phyloP scores from a whole-genome alignment of 495 filamentous ascomycete species.

The Podospora tetraspora region DNA sequence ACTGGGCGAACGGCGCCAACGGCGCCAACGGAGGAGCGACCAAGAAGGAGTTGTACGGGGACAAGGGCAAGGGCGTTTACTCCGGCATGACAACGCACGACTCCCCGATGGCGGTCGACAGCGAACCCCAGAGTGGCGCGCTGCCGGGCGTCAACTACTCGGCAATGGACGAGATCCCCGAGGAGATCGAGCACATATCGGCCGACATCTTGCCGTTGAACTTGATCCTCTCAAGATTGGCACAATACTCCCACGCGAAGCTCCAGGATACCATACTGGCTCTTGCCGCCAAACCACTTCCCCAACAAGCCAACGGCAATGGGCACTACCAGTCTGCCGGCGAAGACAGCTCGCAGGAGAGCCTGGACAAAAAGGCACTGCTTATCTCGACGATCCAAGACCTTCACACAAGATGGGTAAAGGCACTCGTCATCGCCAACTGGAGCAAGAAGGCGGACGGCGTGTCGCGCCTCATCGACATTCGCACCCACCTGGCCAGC shows the following conservation, averaged over 20 bases:
- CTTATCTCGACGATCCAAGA: slow-evolving; percentile 65
- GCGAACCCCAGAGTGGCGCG: slow-evolving; percentile 6
- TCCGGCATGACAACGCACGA: slow-evolving; percentile 25
- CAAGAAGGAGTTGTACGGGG: slow-evolving; percentile 18
- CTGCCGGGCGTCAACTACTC: slow-evolving; percentile 18
- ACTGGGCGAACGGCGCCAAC: slow-evolving; percentile 38
- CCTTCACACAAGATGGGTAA: slow-evolving; percentile 65
- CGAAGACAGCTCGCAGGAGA: slow-evolving; percentile 59
- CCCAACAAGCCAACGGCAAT: slow-evolving; percentile 50
- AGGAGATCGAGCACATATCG: slow-evolving; percentile 76
- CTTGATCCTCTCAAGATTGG: slow-evolving; percentile 65
- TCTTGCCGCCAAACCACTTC: slow-evolving; percentile 59
- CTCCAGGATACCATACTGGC: slow-evolving; percentile 64
- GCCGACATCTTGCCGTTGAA: slow-evolving; percentile 66
- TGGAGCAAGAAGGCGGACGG: slow-evolving; percentile 77
- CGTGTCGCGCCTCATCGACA: slow-evolving; percentile 78
- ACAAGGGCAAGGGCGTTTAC: slow-evolving; percentile 23
- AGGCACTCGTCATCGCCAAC: slow-evolving; percentile 77
- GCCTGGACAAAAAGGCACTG: slow-evolving; percentile 70
- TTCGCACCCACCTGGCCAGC: slow-evolving; percentile 63
- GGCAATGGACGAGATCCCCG: slow-evolving; percentile 52
- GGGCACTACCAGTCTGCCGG: slow-evolving; percentile 13
- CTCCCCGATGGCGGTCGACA: slow-evolving; percentile 23
- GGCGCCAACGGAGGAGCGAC: slow-evolving; percentile 19
- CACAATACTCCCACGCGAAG: slow-evolving; percentile 74